A percentile compares a stretch with the other conserved stretches of the same genome.
Evolutionary conservation across 2,329 filamentous ascomycete genomes (phyloP).

Genomic region (Acrocalymma vagum): DNA sequence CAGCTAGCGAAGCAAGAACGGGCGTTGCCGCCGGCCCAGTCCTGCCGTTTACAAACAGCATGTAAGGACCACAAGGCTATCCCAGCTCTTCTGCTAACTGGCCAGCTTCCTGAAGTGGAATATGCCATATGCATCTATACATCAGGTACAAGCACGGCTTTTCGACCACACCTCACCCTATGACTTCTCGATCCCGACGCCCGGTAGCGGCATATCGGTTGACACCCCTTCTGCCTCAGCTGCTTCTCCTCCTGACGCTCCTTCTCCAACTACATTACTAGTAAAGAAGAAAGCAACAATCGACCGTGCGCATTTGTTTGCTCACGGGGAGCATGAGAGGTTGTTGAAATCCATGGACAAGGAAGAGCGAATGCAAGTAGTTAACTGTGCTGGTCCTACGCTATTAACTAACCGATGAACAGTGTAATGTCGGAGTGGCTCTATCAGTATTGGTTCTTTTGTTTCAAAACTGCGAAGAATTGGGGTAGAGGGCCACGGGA

Average conservation of each 20-base stretch:
- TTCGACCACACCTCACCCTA: conserved; percentile 24
- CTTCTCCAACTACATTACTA: conserved; percentile 27
- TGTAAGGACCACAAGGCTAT: conserved; percentile 17
- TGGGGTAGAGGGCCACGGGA: conserved; percentile 22
- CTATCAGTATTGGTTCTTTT: conserved; percentile 45
- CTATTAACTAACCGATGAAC: conserved; percentile 8
- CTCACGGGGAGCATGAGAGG: conserved; percentile 32
- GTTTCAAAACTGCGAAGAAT: conserved; percentile 23
- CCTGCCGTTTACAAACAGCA: conserved; percentile 20
- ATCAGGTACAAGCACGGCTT: conserved; percentile 1
- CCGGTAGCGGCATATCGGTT: conserved; percentile 28
- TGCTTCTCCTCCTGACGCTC: conserved; percentile 25
- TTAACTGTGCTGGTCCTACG: neutral
- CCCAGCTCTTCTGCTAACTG: neutral
- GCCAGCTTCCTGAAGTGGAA: conserved; percentile 38
- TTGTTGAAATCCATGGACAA: conserved; percentile 30
- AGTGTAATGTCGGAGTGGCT: conserved; percentile 35
- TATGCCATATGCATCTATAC: conserved; percentile 27
- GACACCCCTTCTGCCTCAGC: conserved; percentile 19
- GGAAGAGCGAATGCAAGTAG: conserved; percentile 29
- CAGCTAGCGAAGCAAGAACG: neutral
- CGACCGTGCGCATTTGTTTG: conserved; percentile 34
- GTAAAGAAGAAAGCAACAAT: conserved; percentile 21
- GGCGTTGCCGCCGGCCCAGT: conserved; percentile 4
- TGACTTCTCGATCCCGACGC: conserved; percentile 17